Evolutionary conservation across 345 rosid genomes (phyloP).

Genomic region (Gossypium ekmanianum): DNA sequence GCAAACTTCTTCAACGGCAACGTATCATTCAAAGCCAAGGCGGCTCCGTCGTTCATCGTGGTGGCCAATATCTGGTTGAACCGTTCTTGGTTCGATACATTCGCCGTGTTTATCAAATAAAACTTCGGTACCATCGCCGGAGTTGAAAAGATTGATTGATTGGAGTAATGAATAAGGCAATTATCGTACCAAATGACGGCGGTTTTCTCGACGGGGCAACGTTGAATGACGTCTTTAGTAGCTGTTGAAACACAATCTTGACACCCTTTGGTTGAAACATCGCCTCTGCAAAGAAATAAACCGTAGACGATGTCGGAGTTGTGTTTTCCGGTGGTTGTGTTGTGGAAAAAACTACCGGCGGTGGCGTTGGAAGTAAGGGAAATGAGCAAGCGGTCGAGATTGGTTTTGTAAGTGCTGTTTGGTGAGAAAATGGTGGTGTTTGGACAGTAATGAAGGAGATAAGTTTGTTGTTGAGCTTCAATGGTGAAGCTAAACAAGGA

Average conservation of each 20-base stretch:
- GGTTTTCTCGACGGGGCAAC: constrained; percentile 13
- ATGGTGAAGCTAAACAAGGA: neutral
- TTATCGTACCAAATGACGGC: constrained; percentile 22
- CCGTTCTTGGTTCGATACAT: neutral
- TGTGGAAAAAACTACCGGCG: neutral
- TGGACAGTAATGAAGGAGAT: neutral
- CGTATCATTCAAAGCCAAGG: neutral
- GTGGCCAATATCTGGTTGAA: neutral
- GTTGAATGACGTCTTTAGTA: neutral
- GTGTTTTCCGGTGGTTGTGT: neutral
- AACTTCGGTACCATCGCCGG: neutral
- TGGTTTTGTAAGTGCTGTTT: constrained; percentile 4
- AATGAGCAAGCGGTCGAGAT: constrained; percentile 22
- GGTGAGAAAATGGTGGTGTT: neutral
- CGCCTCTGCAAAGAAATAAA: neutral
- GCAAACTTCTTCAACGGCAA: neutral
- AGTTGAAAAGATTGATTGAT: neutral
- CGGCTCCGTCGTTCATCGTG: neutral
- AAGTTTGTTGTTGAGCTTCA: constrained; percentile 5
- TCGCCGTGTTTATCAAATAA: neutral
- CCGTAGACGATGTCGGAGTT: neutral
- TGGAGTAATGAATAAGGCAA: constrained; percentile 33
- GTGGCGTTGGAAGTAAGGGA: constrained; percentile 25
- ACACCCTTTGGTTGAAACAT: constrained; percentile 14
- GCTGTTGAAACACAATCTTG: constrained; percentile 23